A percentile compares a stretch with the other conserved stretches of the same genome.
These are phyloP conservation scores for Crithidia fasciculata DNA, from an alignment of 208 protist species.

Conservation along the genomic window DNA sequence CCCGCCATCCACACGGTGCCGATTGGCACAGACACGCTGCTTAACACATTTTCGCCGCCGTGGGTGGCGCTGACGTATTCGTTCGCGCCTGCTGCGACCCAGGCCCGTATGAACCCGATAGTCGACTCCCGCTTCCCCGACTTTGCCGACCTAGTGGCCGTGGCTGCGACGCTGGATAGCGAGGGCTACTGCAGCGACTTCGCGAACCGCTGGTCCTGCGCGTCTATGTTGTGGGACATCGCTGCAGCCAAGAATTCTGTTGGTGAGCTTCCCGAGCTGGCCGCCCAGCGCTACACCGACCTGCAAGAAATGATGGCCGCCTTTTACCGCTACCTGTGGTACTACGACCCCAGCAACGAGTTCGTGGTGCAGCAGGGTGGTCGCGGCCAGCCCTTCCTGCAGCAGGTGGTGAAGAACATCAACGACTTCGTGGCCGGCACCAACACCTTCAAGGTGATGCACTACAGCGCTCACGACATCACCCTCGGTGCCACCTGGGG, in stretches of 20 bases:
- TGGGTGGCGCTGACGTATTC: conserved; percentile 18
- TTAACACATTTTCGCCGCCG: conserved; percentile 31
- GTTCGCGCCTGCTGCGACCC: conserved; percentile 16
- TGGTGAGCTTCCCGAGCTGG: conserved; percentile 7
- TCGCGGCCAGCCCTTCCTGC: conserved; percentile 40
- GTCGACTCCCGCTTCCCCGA: conserved; percentile 30
- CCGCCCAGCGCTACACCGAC: conserved; percentile 25
- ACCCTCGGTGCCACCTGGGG: conserved; percentile 28
- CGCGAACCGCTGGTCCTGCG: conserved; percentile 32
- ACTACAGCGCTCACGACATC: conserved; percentile 58
- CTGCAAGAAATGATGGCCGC: conserved; percentile 30
- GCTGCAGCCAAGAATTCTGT: conserved; percentile 30
- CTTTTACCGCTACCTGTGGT: conserved; percentile 11
- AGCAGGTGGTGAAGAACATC: conserved; percentile 50
- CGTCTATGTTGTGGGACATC: conserved; percentile 44
- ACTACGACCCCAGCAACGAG: conserved; percentile 38
- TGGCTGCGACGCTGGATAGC: conserved; percentile 31
- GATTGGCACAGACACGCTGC: conserved; percentile 20
- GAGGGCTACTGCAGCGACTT: conserved; percentile 41
- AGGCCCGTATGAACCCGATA: conserved; percentile 17
- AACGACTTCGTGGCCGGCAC: conserved; percentile 22
- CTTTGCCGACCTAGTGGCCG: conserved; percentile 24
- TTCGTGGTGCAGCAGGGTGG: conserved; percentile 39
- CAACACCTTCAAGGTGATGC: conserved; percentile 49
- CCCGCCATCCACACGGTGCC: conserved; percentile 48